Percentiles rank a stretch among this genome's conserved stretches.
phyloP scores from a whole-genome alignment of 495 filamentous ascomycete genomes.

The Clavariopsis aquatica region DNA sequence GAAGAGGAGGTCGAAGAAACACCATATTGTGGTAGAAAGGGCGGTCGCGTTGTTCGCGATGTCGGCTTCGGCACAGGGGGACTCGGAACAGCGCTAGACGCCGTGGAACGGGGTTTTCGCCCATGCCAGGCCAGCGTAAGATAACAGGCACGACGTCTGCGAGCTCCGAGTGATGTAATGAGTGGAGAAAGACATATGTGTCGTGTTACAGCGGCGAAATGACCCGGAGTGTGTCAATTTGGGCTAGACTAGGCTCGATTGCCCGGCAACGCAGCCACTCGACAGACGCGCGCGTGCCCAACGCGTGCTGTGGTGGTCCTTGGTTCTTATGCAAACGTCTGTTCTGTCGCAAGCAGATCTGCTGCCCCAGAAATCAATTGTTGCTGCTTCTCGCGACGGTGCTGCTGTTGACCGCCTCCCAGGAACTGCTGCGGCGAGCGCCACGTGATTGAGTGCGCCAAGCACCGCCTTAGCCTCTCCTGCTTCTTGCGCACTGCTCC shows the following conservation, averaged over 20 bases:
- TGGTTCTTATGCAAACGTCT: conserved; percentile 22
- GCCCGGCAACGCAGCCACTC: conserved; percentile 33
- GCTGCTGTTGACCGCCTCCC: neutral
- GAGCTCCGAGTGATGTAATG: conserved; percentile 16
- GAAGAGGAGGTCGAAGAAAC: neutral
- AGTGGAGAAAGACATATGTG: conserved; percentile 28
- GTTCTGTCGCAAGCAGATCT: neutral
- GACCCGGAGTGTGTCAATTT: conserved; percentile 20
- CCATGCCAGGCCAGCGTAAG: conserved; percentile 18
- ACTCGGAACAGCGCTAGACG: conserved; percentile 6
- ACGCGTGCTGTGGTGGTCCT: conserved; percentile 18
- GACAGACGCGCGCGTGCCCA: conserved; percentile 20
- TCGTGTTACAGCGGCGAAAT: conserved; percentile 28
- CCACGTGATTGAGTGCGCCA: neutral
- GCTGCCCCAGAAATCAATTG: neutral
- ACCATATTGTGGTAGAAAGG: neutral
- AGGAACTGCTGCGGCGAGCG: neutral
- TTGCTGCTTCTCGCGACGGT: conserved; percentile 3
- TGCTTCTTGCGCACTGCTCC: neutral
- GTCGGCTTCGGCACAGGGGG: neutral
- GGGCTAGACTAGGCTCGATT: conserved; percentile 30
- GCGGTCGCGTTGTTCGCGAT: neutral
- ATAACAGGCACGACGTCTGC: conserved; percentile 21
- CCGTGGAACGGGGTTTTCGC: neutral
- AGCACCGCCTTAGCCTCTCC: neutral